These are phyloP conservation scores for Carex scoparia DNA, from an alignment of 176 grass and related monocot species.

Conservation along the genomic window DNA sequence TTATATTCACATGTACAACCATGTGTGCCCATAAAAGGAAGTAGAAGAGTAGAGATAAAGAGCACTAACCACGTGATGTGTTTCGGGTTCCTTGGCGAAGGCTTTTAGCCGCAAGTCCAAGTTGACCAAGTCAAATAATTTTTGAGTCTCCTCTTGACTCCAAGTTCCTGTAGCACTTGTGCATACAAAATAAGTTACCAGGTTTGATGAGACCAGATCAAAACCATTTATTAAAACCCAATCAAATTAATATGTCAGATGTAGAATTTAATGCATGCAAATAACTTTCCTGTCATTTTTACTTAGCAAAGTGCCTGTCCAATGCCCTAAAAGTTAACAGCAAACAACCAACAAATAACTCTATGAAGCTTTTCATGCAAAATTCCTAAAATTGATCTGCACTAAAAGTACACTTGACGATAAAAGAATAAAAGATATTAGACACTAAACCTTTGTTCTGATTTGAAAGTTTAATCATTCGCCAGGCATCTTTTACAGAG, in stretches of 20 bases:
- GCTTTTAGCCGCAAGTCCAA: slow-evolving; percentile 65
- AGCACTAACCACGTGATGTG: slow-evolving; percentile 43
- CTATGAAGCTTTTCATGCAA: background rate
- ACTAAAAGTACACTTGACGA: background rate
- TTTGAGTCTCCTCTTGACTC: slow-evolving; percentile 69
- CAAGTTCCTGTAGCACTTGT: slow-evolving; percentile 38
- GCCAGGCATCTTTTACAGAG: slow-evolving; percentile 81
- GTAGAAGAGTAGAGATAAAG: slow-evolving; percentile 20
- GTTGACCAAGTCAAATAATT: slow-evolving; percentile 83
- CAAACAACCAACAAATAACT: background rate
- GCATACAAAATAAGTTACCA: background rate
- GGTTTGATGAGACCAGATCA: background rate
- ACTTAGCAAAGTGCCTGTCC: background rate
- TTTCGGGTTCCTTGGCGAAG: slow-evolving; percentile 11
- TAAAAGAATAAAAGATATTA: background rate
- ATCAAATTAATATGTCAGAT: slow-evolving; percentile 10
- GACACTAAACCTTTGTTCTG: slow-evolving; percentile 38
- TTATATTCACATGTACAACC: background rate
- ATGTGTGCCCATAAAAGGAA: slow-evolving; percentile 20
- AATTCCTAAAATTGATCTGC: background rate
- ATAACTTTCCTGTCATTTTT: background rate
- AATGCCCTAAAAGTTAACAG: background rate
- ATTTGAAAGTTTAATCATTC: slow-evolving; percentile 46
- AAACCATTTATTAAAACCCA: background rate
- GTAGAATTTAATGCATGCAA: background rate